These are phyloP conservation scores for Ramaria sp. DNA, from an alignment of 768 basidiomycete species.

Conservation along the genomic window DNA sequence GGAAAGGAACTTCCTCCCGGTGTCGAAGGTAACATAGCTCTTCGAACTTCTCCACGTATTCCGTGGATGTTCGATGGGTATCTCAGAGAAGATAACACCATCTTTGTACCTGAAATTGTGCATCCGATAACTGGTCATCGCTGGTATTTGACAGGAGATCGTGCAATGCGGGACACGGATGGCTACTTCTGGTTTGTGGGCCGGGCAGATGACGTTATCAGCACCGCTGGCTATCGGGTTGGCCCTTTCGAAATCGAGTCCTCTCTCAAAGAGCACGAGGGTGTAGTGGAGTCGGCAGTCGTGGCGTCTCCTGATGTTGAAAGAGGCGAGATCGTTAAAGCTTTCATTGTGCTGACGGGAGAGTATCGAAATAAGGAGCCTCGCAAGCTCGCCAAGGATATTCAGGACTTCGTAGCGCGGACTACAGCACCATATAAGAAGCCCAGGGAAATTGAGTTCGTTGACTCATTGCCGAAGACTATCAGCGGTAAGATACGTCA, in stretches of 20 bases:
- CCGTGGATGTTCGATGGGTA: constrained; percentile 2
- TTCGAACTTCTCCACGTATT: not conserved
- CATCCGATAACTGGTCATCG: not conserved
- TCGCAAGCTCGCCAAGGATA: not conserved
- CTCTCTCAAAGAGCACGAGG: not conserved
- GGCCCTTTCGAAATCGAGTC: not conserved
- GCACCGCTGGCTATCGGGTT: not conserved
- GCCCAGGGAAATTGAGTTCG: not conserved
- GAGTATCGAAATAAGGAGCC: not conserved
- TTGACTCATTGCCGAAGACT: not conserved
- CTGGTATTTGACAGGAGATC: not conserved
- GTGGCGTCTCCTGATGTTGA: not conserved
- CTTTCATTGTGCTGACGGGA: not conserved
- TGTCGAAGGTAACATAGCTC: not conserved
- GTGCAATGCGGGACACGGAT: not conserved
- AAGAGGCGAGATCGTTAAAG: not conserved
- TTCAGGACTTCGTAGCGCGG: not conserved
- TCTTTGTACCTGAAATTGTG: not conserved
- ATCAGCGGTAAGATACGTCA: not conserved
- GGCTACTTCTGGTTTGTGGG: not conserved
- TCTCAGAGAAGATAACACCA: not conserved
- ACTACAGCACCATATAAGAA: constrained; percentile 1
- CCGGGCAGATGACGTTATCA: constrained; percentile 1
- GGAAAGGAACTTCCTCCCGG: not conserved
- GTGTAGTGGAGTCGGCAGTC: not conserved